Conservation (phyloP, 2,329 filamentous ascomycete genomes). For the Tolypocladium amazonense region DNA sequence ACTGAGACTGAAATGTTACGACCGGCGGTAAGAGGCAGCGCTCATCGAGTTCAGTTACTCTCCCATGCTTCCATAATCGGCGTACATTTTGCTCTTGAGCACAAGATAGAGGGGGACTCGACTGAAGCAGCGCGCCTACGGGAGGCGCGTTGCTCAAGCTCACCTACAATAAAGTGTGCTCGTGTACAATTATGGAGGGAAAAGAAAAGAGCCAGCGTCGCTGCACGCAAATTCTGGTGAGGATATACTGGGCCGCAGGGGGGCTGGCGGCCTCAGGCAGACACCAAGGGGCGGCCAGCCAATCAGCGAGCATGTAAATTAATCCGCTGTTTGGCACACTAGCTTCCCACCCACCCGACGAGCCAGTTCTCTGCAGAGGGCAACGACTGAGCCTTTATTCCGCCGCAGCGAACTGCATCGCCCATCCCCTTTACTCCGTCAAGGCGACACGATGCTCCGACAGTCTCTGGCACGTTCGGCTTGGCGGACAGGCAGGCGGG, state of each 20-base stretch:
- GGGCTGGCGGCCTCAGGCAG: slow-evolving; percentile 25
- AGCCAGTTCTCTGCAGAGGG: slow-evolving; percentile 27
- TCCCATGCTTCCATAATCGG: slow-evolving; percentile 65
- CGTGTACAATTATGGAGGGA: slow-evolving; percentile 51
- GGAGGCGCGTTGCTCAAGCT: slow-evolving; percentile 39
- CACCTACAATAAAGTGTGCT: slow-evolving; percentile 64
- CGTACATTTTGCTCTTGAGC: slow-evolving; percentile 51
- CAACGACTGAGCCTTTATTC: slow-evolving; percentile 28
- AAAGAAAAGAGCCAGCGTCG: slow-evolving; percentile 12
- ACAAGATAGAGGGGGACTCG: slow-evolving; percentile 66
- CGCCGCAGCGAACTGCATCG: slow-evolving; percentile 25
- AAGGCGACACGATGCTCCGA: slow-evolving; percentile 58
- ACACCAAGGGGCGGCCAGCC: slow-evolving; percentile 13
- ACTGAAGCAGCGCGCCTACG: slow-evolving; percentile 32
- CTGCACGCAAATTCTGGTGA: slow-evolving; percentile 9
- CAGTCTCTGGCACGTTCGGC: slow-evolving; percentile 57
- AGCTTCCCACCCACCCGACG: slow-evolving; percentile 21
- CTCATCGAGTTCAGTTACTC: slow-evolving; percentile 46
- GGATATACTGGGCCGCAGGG: slow-evolving; percentile 3
- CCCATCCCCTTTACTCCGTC: slow-evolving; percentile 33
- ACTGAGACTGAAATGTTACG: slow-evolving; percentile 42
- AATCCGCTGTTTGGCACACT: slow-evolving; percentile 19
- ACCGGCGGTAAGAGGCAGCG: slow-evolving; percentile 64
- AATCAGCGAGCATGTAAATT: slow-evolving; percentile 34
- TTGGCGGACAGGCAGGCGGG: slow-evolving; percentile 52